Evolutionary conservation across 2,329 filamentous ascomycete genomes (phyloP), one percentile per base, ranked within the genome.

Genomic region (Venturia carpophila): DNA sequence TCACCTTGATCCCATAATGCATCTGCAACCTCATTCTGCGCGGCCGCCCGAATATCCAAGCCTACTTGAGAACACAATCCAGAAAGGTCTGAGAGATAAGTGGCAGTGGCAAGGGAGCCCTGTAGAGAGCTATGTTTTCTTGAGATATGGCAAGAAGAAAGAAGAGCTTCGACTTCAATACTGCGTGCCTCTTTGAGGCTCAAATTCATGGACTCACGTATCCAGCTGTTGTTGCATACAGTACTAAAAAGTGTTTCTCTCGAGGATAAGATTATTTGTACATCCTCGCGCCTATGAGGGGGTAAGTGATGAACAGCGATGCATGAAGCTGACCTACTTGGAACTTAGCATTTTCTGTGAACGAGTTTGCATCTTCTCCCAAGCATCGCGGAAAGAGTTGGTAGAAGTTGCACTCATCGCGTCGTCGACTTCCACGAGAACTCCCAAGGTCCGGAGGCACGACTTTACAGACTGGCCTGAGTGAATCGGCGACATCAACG

Each of bases 1-100:
- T 99, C 93, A 15, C 92, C 92, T 73, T 96, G 89, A 68, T 95
- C 91, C 93, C 94, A 99, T 0, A 99, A 79, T 7, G 95, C 91
- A 71, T 89, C 91, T 13, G 95, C 92, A 9, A 90, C 85, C 74
- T 97, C 94, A 64, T 93, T 84, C 68, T 87, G 86, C 47, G 92
- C 85, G 15, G 87, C 87, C 15, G 87, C 89, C 71, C 92, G 88
- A 56, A 97, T 85, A 66, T 87, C 84, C 1, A 97, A 77, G 0
- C 89, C 90, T n/a, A 91, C 75, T 0, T 84, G 79, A 67, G 83
- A 82, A 72, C 90, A 94, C 3, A 86, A 79, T 6, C 80, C 73
- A n/a, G 92, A 84, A 34, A 97, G 81, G 65, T 90, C 86, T 15
- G 86, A 89, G n/a, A 99, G 81, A 34, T 88, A 87, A 2, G 92